These are phyloP conservation scores for Thielaviopsis populi DNA, from an alignment of 2,329 filamentous ascomycete genomes.

Conservation along the genomic window DNA sequence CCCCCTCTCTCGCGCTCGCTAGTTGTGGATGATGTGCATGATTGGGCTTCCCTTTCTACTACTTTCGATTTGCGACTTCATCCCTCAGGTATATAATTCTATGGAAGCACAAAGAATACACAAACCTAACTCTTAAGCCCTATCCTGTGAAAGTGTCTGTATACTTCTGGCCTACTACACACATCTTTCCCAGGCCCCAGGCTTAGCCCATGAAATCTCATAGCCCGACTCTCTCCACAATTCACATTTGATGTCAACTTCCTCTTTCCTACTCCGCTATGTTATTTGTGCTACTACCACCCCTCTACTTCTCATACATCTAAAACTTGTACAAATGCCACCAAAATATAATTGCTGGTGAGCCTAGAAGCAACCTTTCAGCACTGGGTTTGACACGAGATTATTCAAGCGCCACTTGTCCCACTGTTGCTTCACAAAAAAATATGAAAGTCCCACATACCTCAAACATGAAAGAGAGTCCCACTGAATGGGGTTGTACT, in stretches of 20 bases:
- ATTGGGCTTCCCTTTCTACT: neutral
- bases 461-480: neutral
- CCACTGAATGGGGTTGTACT: conserved; percentile 2
- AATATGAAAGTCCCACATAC: neutral
- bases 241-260: neutral
- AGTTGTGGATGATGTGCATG: neutral
- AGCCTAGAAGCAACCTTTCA: neutral
- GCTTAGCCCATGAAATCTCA: neutral
- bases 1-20: neutral
- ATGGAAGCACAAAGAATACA: neutral
- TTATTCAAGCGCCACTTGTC: neutral
- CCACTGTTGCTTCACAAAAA: conserved; percentile 1
- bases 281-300: neutral
- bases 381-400: neutral
- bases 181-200: neutral
- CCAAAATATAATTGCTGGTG: neutral
- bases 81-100: neutral
- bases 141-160: neutral
- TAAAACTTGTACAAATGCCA: neutral
- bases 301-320: neutral
- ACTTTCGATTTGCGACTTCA: neutral
- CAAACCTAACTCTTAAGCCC: conserved; percentile 4
- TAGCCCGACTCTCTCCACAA: neutral
- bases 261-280: neutral
- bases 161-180: neutral